phyloP scores from a whole-genome alignment of 208 protist genomes.

The Wallacemonas sp. region DNA sequence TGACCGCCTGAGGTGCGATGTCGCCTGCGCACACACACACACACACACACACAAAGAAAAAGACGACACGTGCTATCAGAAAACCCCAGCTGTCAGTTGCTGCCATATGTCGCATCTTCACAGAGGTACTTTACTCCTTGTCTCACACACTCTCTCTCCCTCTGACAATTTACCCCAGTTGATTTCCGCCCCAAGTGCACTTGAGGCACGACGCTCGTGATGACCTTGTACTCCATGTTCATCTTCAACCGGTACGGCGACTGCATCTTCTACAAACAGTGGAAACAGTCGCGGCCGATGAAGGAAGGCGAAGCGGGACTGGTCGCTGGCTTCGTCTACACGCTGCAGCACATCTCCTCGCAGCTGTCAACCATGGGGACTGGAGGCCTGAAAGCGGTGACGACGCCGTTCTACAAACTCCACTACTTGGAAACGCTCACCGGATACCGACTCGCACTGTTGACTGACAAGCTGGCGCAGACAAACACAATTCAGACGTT shows the following conservation, averaged over 20 bases:
- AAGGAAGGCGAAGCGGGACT: slow-evolving; percentile 79
- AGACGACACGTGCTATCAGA: not conserved
- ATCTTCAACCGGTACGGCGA: slow-evolving; percentile 89
- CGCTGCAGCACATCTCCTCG: slow-evolving; percentile 81
- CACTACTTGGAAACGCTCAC: slow-evolving; percentile 89
- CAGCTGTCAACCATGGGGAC: slow-evolving; percentile 60
- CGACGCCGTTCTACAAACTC: slow-evolving; percentile 85
- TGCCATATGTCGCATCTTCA: not conserved
- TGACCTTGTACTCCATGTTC: slow-evolving; percentile 85
- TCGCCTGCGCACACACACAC: too few species aligned
- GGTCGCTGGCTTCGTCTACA: slow-evolving; percentile 87
- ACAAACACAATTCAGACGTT: slow-evolving; percentile 47
- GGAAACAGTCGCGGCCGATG: slow-evolving; percentile 66
- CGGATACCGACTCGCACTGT: slow-evolving; percentile 73
- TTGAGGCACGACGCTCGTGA: slow-evolving; percentile 13
- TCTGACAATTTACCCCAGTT: not conserved
- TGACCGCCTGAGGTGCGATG: too few species aligned
- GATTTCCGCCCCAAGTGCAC: too few species aligned
- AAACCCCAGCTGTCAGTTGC: not conserved
- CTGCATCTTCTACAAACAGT: slow-evolving; percentile 83
- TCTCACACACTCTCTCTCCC: not conserved
- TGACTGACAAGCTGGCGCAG: slow-evolving; percentile 60
- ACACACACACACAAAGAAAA: not conserved
- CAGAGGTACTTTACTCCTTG: slow-evolving; percentile 3
- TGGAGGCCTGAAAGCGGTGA: slow-evolving; percentile 63